Evolutionary conservation across 331 rosid genomes (phyloP).

Genomic region (Malus hybrid): DNA sequence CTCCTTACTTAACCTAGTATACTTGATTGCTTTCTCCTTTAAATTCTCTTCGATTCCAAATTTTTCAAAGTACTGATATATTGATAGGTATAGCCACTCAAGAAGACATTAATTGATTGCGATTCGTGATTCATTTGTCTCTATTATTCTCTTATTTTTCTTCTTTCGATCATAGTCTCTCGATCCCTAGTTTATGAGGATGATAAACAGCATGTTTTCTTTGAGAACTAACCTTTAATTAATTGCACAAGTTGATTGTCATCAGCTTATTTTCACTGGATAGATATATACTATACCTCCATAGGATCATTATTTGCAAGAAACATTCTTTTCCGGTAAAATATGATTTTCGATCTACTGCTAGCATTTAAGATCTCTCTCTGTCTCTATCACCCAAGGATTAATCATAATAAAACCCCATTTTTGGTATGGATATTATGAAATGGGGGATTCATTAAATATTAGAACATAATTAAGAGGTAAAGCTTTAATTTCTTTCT

Average conservation of each 20-base stretch:
- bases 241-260: neutral
- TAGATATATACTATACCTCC: too few relatives aligned
- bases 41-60: neutral
- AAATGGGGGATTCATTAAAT: neutral
- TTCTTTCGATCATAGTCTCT: neutral
- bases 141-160: neutral
- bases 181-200: neutral
- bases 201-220: neutral
- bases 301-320: neutral
- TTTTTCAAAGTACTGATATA: neutral
- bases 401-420: neutral
- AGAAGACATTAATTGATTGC: neutral
- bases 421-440: neutral
- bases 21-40: neutral
- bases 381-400: neutral
- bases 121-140: neutral
- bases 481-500: neutral
- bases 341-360: neutral
- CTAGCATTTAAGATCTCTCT: neutral
- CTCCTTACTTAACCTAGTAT: neutral
- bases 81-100: neutral
- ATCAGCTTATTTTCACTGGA: neutral
- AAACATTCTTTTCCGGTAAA: neutral
- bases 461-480: neutral
- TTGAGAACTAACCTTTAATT: neutral